A percentile compares a stretch with the other conserved stretches of the same genome.
phyloP scores from a whole-genome alignment of 768 basidiomycete genomes.

The Goffeauzyma gilvescens region DNA sequence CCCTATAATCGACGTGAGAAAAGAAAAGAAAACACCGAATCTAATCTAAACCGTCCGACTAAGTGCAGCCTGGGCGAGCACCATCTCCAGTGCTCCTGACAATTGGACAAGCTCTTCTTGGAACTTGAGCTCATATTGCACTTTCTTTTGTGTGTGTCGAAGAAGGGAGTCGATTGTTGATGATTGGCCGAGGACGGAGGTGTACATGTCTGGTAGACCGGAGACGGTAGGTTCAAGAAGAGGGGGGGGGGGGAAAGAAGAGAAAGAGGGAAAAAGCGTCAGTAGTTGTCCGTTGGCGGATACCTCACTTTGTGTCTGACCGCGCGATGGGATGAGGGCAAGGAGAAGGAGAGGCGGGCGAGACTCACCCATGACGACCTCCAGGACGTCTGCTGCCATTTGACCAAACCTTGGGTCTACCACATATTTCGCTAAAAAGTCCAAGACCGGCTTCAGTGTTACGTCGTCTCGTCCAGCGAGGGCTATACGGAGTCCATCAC shows the following conservation, averaged over 20 bases:
- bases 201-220: slow-evolving; percentile 58
- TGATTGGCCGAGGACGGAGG: slow-evolving; percentile 77
- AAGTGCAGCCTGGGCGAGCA: slow-evolving; percentile 36
- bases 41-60: too few relatives aligned
- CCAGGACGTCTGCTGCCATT: slow-evolving; percentile 60
- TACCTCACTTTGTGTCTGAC: too few relatives aligned
- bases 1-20: too few relatives aligned
- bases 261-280: too few relatives aligned
- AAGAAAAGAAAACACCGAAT: too few relatives aligned
- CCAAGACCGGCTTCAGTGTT: slow-evolving; percentile 74
- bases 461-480: slow-evolving; percentile 83
- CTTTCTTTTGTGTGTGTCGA: slow-evolving; percentile 58
- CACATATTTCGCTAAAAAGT: slow-evolving; percentile 63
- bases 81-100: slow-evolving; percentile 79
- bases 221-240: too few relatives aligned
- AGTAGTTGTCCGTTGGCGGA: too few relatives aligned
- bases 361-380: slow-evolving; percentile 59
- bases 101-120: slow-evolving; percentile 66
- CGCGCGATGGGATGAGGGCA: too few relatives aligned
- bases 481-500: slow-evolving; percentile 70
- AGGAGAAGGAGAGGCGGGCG: neutral
- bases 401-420: slow-evolving; percentile 84
- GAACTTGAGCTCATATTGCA: slow-evolving; percentile 68
- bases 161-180: slow-evolving; percentile 77
- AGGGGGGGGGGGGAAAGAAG: too few relatives aligned